Conservation (phyloP, 352 stramenopile genomes). For the Pythium monospermum region DNA sequence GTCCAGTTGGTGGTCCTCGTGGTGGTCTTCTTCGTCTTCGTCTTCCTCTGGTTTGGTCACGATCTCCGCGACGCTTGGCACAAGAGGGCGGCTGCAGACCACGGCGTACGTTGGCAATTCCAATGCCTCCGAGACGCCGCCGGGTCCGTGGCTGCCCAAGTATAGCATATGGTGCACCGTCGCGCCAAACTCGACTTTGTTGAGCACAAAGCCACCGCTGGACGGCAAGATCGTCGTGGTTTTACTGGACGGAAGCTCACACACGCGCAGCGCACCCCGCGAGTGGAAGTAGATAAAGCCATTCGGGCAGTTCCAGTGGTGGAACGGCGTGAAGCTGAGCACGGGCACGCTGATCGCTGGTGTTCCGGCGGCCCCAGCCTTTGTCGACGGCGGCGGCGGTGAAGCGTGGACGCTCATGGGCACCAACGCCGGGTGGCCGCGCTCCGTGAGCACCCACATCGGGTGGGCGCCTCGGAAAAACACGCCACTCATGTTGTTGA, state of each 20-base stretch:
- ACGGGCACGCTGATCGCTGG: slow-evolving; percentile 64
- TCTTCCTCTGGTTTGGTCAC: slow-evolving; percentile 57
- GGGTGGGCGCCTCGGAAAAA: slow-evolving; percentile 84
- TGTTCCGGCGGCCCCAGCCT: slow-evolving; percentile 12
- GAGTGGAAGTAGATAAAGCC: slow-evolving; percentile 89
- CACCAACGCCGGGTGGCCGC: slow-evolving; percentile 57
- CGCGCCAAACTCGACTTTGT: slow-evolving; percentile 69
- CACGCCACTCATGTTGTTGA: slow-evolving; percentile 79
- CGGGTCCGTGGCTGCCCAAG: slow-evolving; percentile 63
- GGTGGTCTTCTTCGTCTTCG: slow-evolving; percentile 45
- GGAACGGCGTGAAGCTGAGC: slow-evolving; percentile 83
- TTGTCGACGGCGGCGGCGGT: slow-evolving; percentile 17
- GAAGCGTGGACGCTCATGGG: slow-evolving; percentile 64
- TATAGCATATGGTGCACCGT: slow-evolving; percentile 83
- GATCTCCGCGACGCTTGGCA: slow-evolving; percentile 47
- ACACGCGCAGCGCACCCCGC: slow-evolving; percentile 67
- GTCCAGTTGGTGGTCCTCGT: no score
- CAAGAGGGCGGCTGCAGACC: slow-evolving; percentile 59
- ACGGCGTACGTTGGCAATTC: slow-evolving; percentile 76
- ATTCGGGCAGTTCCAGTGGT: slow-evolving; percentile 86
- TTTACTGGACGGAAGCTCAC: slow-evolving; percentile 71
- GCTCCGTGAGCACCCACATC: slow-evolving; percentile 79
- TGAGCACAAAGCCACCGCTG: slow-evolving; percentile 70
- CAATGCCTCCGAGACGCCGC: slow-evolving; percentile 72
- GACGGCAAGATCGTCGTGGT: slow-evolving; percentile 64